Evolutionary conservation across 768 basidiomycete genomes (phyloP), one percentile per base, ranked within the genome.

Genomic region (Dictyophora rubrovolvata): DNA sequence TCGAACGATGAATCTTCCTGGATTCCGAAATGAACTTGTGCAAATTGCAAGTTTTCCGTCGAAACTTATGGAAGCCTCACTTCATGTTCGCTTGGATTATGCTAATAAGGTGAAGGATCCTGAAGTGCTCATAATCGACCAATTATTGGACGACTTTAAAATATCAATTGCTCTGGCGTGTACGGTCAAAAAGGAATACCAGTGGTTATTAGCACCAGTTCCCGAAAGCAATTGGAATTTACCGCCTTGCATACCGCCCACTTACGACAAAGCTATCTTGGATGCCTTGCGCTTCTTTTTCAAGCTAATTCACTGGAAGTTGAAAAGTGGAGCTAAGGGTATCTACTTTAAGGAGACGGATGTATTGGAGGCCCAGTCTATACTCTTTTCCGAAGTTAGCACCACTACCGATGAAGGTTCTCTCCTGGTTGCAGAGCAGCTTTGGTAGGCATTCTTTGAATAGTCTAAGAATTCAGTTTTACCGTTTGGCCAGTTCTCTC

Each of bases 341-440:
- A 91, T 94, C 52, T 89, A 95, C 71, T 94, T 98, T 77, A 93
- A 94, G 68, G 96, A 99, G 75, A 96, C 94, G 0, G 95, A 98
- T 69, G 84, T 98, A n/a, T 78, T 99, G 37, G 95, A 99, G 68
- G 85, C 87, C 6, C 93, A 98, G 66, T 95, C 93, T 89, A 86
- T 89, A 18, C 94, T 95, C 20, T 85, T 98, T 71, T 89, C 89
- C 63, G 89, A 90, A 69, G 92, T 95, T 54, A 93, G 92, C 60
- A 77, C 93, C 69, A 89, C 86, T 37, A 86, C 93, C 9, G 77
- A 83, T 18, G 90, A 90, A 5, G 96, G 94, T 21, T 93, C 95
- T 18, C 73, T 87, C 55, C 74, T 95, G 4, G 93, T 99, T 10
- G 94, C 94, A 11, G 95, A 98, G 72, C 91, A 96, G 66, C 82